These are phyloP conservation scores for Sporothrix inflata DNA, from an alignment of 2,329 filamentous ascomycete species.

Conservation along the genomic window DNA sequence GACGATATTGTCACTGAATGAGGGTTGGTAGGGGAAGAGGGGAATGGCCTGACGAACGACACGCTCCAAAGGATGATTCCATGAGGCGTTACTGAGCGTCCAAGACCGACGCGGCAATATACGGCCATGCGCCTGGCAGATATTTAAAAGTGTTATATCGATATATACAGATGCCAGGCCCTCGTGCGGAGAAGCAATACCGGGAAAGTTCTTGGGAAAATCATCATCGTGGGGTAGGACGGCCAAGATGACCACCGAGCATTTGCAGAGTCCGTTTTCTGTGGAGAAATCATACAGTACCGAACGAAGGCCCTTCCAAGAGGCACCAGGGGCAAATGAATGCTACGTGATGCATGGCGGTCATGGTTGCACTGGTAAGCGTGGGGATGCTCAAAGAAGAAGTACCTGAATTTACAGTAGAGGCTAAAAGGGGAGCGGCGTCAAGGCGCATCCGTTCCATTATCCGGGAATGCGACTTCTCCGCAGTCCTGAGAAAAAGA, in stretches of 20 bases:
- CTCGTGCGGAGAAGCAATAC: conserved; percentile 25
- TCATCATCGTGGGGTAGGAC: not conserved
- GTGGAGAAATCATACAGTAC: not conserved
- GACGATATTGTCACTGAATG: not conserved
- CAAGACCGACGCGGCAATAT: conserved; percentile 16
- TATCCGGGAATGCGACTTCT: not conserved
- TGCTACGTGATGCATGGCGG: not conserved
- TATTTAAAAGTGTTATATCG: not conserved
- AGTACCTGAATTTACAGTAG: not conserved
- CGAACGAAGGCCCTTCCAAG: not conserved
- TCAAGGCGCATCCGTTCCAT: not conserved
- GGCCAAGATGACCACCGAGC: not conserved
- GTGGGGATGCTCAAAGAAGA: not conserved
- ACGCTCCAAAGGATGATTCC: conserved; percentile 3
- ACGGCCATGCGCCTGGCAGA: not conserved
- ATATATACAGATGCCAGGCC: not conserved
- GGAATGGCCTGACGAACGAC: not conserved
- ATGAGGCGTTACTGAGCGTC: not conserved
- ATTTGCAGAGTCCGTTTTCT: not conserved
- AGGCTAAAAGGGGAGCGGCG: conserved; percentile 5
- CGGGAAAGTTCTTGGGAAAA: conserved; percentile 16
- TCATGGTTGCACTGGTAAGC: not conserved
- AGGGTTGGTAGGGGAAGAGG: not conserved
- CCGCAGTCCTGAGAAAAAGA: not conserved
- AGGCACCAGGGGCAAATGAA: not conserved